Evolutionary conservation across 176 grass and related monocot genomes (phyloP).

Genomic region (Eragrostis curvula): DNA sequence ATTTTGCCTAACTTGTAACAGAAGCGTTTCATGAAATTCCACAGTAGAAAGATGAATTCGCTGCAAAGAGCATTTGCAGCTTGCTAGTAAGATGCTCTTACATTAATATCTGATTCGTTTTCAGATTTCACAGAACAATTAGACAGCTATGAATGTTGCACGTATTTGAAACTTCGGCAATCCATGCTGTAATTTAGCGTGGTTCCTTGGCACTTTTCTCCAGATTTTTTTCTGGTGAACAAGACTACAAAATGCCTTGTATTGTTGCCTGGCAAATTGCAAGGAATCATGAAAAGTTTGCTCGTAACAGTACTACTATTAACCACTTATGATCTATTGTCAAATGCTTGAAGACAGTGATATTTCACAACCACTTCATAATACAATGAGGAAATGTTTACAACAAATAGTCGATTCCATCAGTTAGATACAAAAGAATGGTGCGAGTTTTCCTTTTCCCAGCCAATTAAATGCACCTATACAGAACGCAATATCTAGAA

Average conservation of each 20-base stretch:
- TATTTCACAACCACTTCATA: constrained; percentile 30
- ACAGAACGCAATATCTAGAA: constrained; percentile 35
- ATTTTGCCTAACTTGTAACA: too few relatives aligned
- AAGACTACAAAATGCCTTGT: background rate
- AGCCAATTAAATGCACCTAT: constrained; percentile 34
- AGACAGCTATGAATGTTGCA: too few relatives aligned
- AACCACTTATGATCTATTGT: background rate
- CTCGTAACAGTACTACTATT: background rate
- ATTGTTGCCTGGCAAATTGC: background rate
- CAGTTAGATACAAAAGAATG: constrained; percentile 58
- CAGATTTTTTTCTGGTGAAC: background rate
- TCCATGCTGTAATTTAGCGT: background rate
- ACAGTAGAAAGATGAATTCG: background rate
- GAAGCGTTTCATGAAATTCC: background rate
- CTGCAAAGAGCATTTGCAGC: background rate
- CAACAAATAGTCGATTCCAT: constrained; percentile 6
- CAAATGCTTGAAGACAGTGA: background rate
- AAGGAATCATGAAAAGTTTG: background rate
- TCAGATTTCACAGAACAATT: background rate
- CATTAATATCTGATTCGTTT: background rate
- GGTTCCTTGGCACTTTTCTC: background rate
- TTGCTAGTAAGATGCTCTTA: background rate
- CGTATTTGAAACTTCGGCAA: background rate
- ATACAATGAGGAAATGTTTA: background rate
- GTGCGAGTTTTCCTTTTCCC: constrained; percentile 3